Evolutionary conservation across 1,284 basidiomycete genomes (phyloP), one percentile per base, ranked within the genome.

Genomic region (Naganishia cerealis): DNA sequence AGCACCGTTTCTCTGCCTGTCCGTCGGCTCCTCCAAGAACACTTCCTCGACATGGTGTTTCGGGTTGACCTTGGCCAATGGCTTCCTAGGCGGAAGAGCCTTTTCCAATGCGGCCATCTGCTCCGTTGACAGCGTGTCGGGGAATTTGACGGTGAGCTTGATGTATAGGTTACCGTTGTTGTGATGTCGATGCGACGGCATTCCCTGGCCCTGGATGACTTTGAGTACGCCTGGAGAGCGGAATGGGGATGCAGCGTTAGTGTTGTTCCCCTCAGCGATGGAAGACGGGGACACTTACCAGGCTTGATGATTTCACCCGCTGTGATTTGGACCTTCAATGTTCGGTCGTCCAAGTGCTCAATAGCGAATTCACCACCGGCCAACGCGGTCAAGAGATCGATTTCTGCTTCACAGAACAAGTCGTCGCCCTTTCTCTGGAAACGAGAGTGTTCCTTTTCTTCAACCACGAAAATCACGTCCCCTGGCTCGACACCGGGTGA

Each of bases 141-240:
- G 96, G 88, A 99, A 99, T 71, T 85, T 86, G 77, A 99, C 91
- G 73, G 85, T 85, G 74, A 99, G 83, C 76, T 89, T 90, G 81
- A 99, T 86, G 79, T 89, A 94, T 72, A 99, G 85, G 81, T 99
- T 94, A 53, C 96, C 96, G 58, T 89, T 86, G 79, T 99, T 94
- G 82, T 99, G 96, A 82, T 98, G 94, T 73, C 96, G 88, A 81
- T 90, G 91, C 69, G 95, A 97, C 46, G 95, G 96, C 96, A 99
- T 99, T 73, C 96, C 96, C 82, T 98, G 94, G 9, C 90, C 90
- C 62, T 87, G 86, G 73, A 99, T 90, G 71, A 95, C 89, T 83
- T 98, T 98, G 78, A 94, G 79, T 50, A 90, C 87, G 71, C 89
- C 93, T 94, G 73, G 42, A n/a, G 43, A n/a, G 24, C n/a, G n/a